A percentile compares a stretch with the other conserved stretches of the same genome.
These are phyloP conservation scores for Asterochloris sp. DNA, from an alignment of 139 green algal species.

Conservation along the genomic window DNA sequence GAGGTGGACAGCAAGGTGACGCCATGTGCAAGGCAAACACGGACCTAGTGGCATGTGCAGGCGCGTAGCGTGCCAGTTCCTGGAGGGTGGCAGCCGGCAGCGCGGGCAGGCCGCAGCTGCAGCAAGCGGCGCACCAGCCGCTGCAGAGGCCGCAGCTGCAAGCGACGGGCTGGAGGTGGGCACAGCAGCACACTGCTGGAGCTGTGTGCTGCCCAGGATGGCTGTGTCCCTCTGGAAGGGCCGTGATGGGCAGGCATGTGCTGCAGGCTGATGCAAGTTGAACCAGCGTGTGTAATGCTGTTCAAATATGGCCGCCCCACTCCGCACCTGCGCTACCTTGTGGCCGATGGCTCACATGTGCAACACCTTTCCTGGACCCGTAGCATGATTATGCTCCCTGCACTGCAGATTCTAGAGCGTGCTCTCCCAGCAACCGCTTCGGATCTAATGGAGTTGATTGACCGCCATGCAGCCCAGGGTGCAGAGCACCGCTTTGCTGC, in stretches of 20 bases:
- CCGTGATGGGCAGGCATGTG: not conserved
- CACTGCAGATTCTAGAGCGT: slow-evolving; percentile 42
- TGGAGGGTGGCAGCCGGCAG: slow-evolving; percentile 23
- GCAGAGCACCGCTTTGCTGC: slow-evolving; percentile 30
- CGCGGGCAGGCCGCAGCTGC: slow-evolving; percentile 41
- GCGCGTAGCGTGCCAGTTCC: slow-evolving; percentile 42
- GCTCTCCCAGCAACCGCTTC: slow-evolving; percentile 36
- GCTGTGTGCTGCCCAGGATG: not conserved
- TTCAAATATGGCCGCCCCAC: not conserved
- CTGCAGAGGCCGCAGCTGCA: slow-evolving; percentile 35
- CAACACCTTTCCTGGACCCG: not conserved
- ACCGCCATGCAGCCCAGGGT: slow-evolving; percentile 29
- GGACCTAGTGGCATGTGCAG: not conserved
- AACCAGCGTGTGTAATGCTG: not conserved
- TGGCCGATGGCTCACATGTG: not conserved
- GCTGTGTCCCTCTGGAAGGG: not conserved
- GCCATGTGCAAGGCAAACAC: not conserved
- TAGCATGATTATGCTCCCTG: not conserved
- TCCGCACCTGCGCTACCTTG: not conserved
- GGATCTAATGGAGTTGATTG: slow-evolving; percentile 33
- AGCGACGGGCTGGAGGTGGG: slow-evolving; percentile 35
- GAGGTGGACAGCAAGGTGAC: not conserved
- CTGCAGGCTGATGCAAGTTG: too few relatives aligned
- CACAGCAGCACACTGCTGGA: not conserved
- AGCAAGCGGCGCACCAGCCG: slow-evolving; percentile 25